These are phyloP conservation scores for Penicillium sp. DNA, from an alignment of 2,329 filamentous ascomycete genomes.

Conservation along the genomic window DNA sequence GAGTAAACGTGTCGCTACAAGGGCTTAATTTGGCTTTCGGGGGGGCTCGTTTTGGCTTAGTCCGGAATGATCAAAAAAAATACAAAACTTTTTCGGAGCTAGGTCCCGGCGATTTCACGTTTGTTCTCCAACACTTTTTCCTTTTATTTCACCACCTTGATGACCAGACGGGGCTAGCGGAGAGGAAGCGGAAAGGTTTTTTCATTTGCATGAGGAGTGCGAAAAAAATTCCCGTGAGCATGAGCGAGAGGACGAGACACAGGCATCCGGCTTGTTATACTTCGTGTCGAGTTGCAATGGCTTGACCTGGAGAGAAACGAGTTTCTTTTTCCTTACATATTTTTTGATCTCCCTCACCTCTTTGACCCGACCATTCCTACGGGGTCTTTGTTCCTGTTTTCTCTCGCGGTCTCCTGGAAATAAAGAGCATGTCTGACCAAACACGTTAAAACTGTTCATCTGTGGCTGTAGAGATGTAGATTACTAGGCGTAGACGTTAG, in stretches of 20 bases:
- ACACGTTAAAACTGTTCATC: constrained; percentile 25
- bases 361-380: constrained; percentile 29
- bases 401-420: constrained; percentile 34
- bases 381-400: constrained; percentile 29
- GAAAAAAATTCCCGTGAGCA: constrained; percentile 22
- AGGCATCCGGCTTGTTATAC: constrained; percentile 14
- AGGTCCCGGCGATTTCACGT: constrained; percentile 29
- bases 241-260: constrained; percentile 28
- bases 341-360: constrained; percentile 28
- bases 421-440: constrained; percentile 33
- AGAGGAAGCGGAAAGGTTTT: constrained; percentile 20
- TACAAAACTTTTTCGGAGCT: constrained; percentile 29
- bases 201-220: constrained; percentile 26
- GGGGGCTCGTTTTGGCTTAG: constrained; percentile 27
- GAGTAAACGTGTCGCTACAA: constrained; percentile 41
- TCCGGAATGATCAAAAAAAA: constrained; percentile 29
- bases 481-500: neutral
- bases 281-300: constrained; percentile 6
- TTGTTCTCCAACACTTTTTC: constrained; percentile 23
- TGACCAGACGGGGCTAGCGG: constrained; percentile 32
- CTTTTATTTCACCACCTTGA: constrained; percentile 22
- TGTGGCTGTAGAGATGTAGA: constrained; percentile 6
- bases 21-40: constrained; percentile 29
- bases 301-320: constrained; percentile 6
- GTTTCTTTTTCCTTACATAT: constrained; percentile 26